Evolutionary conservation across 2,329 filamentous ascomycete species (phyloP).

Genomic region (Cytospora leucostoma): DNA sequence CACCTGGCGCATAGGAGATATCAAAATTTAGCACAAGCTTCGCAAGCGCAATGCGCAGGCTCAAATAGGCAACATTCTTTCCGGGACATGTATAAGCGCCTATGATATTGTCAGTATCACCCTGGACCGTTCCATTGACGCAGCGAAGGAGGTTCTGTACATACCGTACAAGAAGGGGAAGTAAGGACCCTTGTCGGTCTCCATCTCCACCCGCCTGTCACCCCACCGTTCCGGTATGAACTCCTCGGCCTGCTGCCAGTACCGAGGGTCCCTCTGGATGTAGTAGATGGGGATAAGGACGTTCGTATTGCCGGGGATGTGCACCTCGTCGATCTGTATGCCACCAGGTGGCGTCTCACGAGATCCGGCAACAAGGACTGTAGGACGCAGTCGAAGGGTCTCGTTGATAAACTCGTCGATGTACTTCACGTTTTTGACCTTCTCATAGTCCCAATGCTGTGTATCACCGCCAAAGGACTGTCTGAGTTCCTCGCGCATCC

Average conservation of each 20-base stretch:
- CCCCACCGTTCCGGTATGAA: slow-evolving; percentile 30
- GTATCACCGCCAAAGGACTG: neutral
- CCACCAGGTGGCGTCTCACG: slow-evolving; percentile 14
- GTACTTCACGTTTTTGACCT: slow-evolving; percentile 10
- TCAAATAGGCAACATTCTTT: slow-evolving; percentile 16
- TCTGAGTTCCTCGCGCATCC: slow-evolving; percentile 5
- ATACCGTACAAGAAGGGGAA: slow-evolving; percentile 25
- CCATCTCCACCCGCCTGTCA: slow-evolving; percentile 6
- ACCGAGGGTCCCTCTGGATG: slow-evolving; percentile 29
- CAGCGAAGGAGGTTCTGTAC: neutral
- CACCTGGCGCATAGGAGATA: slow-evolving; percentile 12
- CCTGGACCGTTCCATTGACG: neutral
- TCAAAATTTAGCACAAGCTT: slow-evolving; percentile 11
- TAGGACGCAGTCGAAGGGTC: slow-evolving; percentile 18
- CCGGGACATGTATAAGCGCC: slow-evolving; percentile 14
- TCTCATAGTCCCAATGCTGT: slow-evolving; percentile 15
- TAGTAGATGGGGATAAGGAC: slow-evolving; percentile 19
- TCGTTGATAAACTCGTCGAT: slow-evolving; percentile 20
- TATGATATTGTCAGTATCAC: neutral
- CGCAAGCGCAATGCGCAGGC: slow-evolving; percentile 8
- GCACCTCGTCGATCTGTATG: slow-evolving; percentile 24
- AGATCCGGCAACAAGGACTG: slow-evolving; percentile 12
- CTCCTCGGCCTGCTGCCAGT: slow-evolving; percentile 22
- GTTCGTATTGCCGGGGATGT: slow-evolving; percentile 22
- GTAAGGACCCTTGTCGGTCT: slow-evolving; percentile 27